These are phyloP conservation scores for Aureoboletus auriporus DNA, from an alignment of 768 basidiomycete species.

Conservation along the genomic window DNA sequence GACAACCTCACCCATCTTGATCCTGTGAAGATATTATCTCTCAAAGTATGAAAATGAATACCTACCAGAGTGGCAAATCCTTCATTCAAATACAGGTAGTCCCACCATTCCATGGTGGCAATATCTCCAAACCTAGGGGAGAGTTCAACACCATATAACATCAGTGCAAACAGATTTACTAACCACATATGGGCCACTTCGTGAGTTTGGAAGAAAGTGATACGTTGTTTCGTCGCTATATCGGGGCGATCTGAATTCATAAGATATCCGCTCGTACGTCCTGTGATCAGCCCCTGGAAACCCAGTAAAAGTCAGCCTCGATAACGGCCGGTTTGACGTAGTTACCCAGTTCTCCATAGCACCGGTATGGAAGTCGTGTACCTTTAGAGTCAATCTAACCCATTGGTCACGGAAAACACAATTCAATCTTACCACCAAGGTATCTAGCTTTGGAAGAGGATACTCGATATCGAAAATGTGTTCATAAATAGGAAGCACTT, in stretches of 20 bases:
- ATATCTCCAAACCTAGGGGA: constrained; percentile 81
- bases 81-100: constrained; percentile 80
- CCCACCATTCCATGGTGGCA: constrained; percentile 93
- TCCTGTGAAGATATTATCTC: constrained; percentile 1
- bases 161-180: constrained; percentile 11
- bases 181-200: constrained; percentile 86
- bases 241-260: constrained; percentile 73
- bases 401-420: background rate
- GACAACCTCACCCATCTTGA: constrained; percentile 84
- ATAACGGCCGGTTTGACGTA: background rate
- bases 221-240: constrained; percentile 68
- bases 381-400: constrained; percentile 33
- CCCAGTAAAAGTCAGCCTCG: constrained; percentile 1
- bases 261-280: constrained; percentile 76
- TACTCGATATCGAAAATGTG: constrained; percentile 88
- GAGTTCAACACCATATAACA: constrained; percentile 10
- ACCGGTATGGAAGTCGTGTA: constrained; percentile 84
- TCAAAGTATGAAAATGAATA: constrained; percentile 2
- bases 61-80: constrained; percentile 81
- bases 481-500: constrained; percentile 87
- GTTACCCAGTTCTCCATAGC: constrained; percentile 90
- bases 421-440: constrained; percentile 60
- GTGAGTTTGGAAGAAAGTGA: constrained; percentile 77
- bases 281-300: constrained; percentile 78
- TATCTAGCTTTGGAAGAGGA: constrained; percentile 92